Evolutionary conservation across 2,329 filamentous ascomycete genomes (phyloP), one percentile per base, ranked within the genome.

Genomic region (Periconia digitata): DNA sequence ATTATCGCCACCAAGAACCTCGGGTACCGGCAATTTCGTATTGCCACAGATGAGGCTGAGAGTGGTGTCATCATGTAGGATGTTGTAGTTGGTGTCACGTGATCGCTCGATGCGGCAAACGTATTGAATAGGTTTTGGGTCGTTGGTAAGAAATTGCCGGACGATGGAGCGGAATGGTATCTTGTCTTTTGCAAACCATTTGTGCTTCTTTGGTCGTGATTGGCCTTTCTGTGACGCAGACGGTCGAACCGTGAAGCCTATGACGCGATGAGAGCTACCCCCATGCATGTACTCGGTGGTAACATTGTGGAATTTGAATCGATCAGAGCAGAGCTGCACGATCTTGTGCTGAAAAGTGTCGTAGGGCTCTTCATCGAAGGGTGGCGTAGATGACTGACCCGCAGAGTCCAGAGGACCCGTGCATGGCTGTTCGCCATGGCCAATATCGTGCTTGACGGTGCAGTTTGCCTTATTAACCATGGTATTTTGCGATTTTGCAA

Each of bases 181-280:
- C 15, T n/a, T 8, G 15, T 6, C n/a, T n/a, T n/a, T 6, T n/a
- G 34, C 7, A 16, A 46, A 10, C 47, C 43, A 47, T 13, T 22
- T 21, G 18, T 10, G 27, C 32, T 39, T 42, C 21, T 38, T 46
- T 22, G 53, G 41, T 12, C 23, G 24, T 15, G 29, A 41, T 23
- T 12, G 21, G 16, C 7, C 22, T n/a, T n/a, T n/a, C n/a, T n/a
- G n/a, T n/a, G n/a, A n/a, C n/a, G n/a, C n/a, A n/a, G n/a, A n/a
- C n/a, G n/a, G n/a, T n/a, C n/a, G n/a, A 13, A 58, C 21, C 4
- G 50, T 48, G 18, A 64, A 46, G 10, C 53, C 49, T 15, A 58
- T 51, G n/a, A 66, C 48, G 10, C 55, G 55, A 40, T 66, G 62
- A 44, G 27, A 62, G n/a, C 41, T 35, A 3, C 63, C 63, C 2